A percentile compares a stretch with the other conserved stretches of the same genome.
Evolutionary conservation across 768 basidiomycete species (phyloP).

Genomic region (Lyophyllum shimeji): DNA sequence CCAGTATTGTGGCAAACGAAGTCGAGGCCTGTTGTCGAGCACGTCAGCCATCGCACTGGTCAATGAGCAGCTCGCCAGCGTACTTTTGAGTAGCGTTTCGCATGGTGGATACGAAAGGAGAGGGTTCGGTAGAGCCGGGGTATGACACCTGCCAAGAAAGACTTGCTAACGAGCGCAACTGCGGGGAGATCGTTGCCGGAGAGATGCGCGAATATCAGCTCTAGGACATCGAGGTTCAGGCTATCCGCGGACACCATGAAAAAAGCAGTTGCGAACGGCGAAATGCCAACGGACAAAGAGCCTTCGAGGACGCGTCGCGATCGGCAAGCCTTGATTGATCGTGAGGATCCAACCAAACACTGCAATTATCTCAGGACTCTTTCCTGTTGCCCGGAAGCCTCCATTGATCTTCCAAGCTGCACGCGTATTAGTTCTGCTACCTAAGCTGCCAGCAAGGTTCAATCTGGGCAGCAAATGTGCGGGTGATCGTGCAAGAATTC

Average conservation of each 20-base stretch:
- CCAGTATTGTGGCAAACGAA: constrained; percentile 58
- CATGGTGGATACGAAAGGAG: constrained; percentile 52
- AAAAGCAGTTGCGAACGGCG: background rate
- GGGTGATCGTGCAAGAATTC: too few species aligned
- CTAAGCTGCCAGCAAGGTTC: too few species aligned
- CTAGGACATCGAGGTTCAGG: constrained; percentile 71
- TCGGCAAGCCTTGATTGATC: too few species aligned
- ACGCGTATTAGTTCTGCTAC: too few species aligned
- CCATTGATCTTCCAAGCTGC: too few species aligned
- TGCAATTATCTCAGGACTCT: too few species aligned
- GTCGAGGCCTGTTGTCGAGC: constrained; percentile 44
- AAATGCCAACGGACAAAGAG: background rate
- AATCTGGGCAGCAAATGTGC: too few species aligned
- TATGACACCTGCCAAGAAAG: constrained; percentile 63
- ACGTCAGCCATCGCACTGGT: constrained; percentile 3
- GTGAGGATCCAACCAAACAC: background rate
- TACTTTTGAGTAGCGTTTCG: constrained; percentile 57
- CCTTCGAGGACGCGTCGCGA: too few species aligned
- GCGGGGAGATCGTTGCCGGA: constrained; percentile 57
- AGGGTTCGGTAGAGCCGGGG: constrained; percentile 63
- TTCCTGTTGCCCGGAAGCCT: too few species aligned
- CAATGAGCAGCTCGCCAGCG: constrained; percentile 17
- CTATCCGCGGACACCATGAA: constrained; percentile 66
- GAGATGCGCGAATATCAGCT: constrained; percentile 60
- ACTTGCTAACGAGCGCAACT: constrained; percentile 61